Conservation (phyloP, 495 filamentous ascomycete genomes). For the Tuber borchii region DNA sequence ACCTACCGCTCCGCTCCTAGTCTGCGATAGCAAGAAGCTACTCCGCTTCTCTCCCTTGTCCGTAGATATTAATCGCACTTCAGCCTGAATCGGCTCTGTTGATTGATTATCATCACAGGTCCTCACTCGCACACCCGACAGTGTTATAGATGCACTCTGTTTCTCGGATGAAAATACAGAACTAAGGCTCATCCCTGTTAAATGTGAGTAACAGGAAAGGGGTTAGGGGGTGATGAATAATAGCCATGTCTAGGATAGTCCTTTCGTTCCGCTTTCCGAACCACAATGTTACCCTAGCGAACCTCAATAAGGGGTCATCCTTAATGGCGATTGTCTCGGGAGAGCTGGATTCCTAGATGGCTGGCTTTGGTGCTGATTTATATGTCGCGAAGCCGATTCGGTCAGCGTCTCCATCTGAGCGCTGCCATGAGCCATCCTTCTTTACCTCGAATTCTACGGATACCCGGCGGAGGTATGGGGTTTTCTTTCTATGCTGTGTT, state of each 20-base stretch:
- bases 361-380: slow-evolving; percentile 23
- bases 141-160: slow-evolving; percentile 22
- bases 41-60: slow-evolving; percentile 16
- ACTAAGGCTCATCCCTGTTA: slow-evolving; percentile 15
- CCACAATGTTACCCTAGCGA: slow-evolving; percentile 35
- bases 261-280: slow-evolving; percentile 32
- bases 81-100: slow-evolving; percentile 27
- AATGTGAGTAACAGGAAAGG: background rate
- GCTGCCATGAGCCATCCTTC: slow-evolving; percentile 24
- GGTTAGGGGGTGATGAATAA: background rate
- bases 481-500: slow-evolving; percentile 16
- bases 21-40: background rate
- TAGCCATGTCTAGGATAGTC: slow-evolving; percentile 30
- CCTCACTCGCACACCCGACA: slow-evolving; percentile 31
- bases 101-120: slow-evolving; percentile 27
- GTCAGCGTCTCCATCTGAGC: slow-evolving; percentile 29
- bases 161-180: slow-evolving; percentile 22
- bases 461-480: slow-evolving; percentile 35
- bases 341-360: slow-evolving; percentile 23
- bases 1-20: slow-evolving; percentile 10
- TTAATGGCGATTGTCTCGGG: slow-evolving; percentile 30
- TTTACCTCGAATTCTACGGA: slow-evolving; percentile 30
- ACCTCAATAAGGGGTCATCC: slow-evolving; percentile 38
- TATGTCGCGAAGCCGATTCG: slow-evolving; percentile 39
- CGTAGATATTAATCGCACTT: slow-evolving; percentile 27